Evolutionary conservation across 148 eudicot species (phyloP).

Genomic region (Polygonum aviculare): DNA sequence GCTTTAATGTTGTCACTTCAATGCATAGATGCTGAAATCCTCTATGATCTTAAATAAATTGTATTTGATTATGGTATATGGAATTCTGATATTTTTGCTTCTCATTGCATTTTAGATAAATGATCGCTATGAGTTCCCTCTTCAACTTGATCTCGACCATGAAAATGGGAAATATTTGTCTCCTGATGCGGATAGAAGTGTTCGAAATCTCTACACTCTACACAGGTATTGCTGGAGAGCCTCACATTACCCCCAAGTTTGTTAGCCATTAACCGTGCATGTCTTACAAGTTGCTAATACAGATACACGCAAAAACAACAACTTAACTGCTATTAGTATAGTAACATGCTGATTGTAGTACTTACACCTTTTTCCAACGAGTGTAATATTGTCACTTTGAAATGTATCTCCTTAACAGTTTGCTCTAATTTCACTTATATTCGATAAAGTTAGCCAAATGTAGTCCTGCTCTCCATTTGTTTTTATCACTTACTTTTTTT

Average conservation of each 20-base stretch:
- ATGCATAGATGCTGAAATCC: neutral
- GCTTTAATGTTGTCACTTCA: neutral
- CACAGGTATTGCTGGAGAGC: constrained; percentile 54
- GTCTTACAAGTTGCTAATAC: neutral
- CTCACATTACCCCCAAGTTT: neutral
- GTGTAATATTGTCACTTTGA: neutral
- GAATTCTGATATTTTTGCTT: neutral
- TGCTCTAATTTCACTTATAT: neutral
- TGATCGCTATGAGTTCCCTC: constrained; percentile 94
- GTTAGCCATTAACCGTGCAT: neutral
- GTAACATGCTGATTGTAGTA: neutral
- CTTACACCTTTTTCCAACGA: neutral
- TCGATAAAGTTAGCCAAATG: neutral
- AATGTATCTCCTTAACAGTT: neutral
- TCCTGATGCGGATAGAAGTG: constrained; percentile 81
- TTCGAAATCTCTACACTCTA: constrained; percentile 79
- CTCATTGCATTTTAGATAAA: constrained; percentile 50
- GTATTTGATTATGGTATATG: neutral
- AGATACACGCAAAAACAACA: neutral
- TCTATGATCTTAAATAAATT: neutral
- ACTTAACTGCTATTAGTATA: neutral
- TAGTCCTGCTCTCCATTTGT: neutral
- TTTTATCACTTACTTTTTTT: too few species aligned
- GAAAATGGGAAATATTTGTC: constrained; percentile 85
- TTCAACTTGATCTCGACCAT: constrained; percentile 88